Percentiles rank a stretch among this genome's conserved stretches.
Conservation (phyloP, 345 rosid genomes). For the Pugionium dolabratum region DNA sequence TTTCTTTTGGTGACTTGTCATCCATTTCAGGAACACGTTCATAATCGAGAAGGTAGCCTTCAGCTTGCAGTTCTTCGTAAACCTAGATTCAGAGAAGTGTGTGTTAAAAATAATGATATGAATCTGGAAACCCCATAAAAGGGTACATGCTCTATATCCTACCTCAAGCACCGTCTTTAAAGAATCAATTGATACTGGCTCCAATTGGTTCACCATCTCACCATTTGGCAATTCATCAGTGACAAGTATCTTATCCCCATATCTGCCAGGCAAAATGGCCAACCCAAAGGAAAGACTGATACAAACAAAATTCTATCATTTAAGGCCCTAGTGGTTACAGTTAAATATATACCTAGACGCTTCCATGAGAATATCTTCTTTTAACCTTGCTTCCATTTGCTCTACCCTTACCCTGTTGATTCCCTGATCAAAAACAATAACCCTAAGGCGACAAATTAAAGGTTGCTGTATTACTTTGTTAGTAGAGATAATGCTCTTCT, state of each 20-base stretch:
- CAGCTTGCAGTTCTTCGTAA: slow-evolving; percentile 77
- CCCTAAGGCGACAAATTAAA: slow-evolving; percentile 25
- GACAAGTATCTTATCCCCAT: slow-evolving; percentile 96
- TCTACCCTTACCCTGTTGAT: slow-evolving; percentile 89
- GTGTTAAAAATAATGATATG: slow-evolving; percentile 16
- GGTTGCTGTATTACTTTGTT: neutral
- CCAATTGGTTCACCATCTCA: slow-evolving; percentile 99
- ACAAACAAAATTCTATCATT: neutral
- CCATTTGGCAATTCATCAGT: slow-evolving; percentile 98
- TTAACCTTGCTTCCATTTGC: slow-evolving; percentile 91
- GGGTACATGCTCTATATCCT: slow-evolving; percentile 24
- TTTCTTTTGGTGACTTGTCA: slow-evolving; percentile 94
- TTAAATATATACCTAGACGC: slow-evolving; percentile 64
- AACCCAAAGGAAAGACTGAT: slow-evolving; percentile 20
- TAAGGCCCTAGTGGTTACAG: neutral
- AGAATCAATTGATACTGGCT: slow-evolving; percentile 79
- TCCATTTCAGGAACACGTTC: slow-evolving; percentile 97
- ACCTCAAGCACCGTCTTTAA: slow-evolving; percentile 94
- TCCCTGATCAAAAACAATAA: slow-evolving; percentile 53
- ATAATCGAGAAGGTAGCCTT: slow-evolving; percentile 84
- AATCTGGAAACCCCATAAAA: slow-evolving; percentile 27
- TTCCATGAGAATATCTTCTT: slow-evolving; percentile 87
- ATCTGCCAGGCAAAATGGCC: slow-evolving; percentile 57
- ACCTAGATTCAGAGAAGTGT: slow-evolving; percentile 49
- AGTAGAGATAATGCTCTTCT: neutral